These are phyloP conservation scores for Leccinum disarticulatum DNA, from an alignment of 768 basidiomycete species.

Conservation along the genomic window DNA sequence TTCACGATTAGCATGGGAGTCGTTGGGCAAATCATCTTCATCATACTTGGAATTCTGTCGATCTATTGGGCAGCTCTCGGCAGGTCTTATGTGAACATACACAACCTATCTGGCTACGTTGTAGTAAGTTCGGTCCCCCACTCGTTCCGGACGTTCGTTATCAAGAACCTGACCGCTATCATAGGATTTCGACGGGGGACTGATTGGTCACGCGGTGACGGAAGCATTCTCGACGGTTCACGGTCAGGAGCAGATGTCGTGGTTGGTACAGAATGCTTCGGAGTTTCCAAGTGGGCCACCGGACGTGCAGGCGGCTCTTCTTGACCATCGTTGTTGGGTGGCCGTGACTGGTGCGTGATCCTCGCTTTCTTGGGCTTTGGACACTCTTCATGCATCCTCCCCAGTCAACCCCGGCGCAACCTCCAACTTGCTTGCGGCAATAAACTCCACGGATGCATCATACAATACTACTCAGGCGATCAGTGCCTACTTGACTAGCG, in stretches of 20 bases:
- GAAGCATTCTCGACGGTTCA: conserved; percentile 35
- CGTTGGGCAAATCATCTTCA: conserved; percentile 37
- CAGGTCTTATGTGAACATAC: conserved; percentile 36
- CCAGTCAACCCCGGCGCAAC: conserved; percentile 46
- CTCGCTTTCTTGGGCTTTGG: not conserved
- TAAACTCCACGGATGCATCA: conserved; percentile 39
- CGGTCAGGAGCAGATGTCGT: conserved; percentile 40
- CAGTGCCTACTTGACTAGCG: conserved; percentile 47
- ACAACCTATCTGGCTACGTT: conserved; percentile 53
- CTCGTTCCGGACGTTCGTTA: not conserved
- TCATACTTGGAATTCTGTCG: conserved; percentile 50
- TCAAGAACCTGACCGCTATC: not conserved
- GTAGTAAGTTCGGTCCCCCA: conserved; percentile 40
- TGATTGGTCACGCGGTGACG: conserved; percentile 48
- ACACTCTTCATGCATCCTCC: not conserved
- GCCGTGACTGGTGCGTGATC: conserved; percentile 49
- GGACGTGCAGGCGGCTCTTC: conserved; percentile 44
- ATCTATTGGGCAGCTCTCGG: conserved; percentile 65
- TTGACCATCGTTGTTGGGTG: conserved; percentile 54
- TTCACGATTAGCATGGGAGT: conserved; percentile 40
- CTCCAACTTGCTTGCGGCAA: conserved; percentile 35
- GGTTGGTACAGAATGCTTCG: conserved; percentile 42
- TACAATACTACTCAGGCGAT: conserved; percentile 52
- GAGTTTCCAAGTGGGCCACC: conserved; percentile 45
- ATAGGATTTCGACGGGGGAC: conserved; percentile 61